Evolutionary conservation across 1,139 yeast species (phyloP), one percentile per base, ranked within the genome.

Genomic region (Candida sp.): DNA sequence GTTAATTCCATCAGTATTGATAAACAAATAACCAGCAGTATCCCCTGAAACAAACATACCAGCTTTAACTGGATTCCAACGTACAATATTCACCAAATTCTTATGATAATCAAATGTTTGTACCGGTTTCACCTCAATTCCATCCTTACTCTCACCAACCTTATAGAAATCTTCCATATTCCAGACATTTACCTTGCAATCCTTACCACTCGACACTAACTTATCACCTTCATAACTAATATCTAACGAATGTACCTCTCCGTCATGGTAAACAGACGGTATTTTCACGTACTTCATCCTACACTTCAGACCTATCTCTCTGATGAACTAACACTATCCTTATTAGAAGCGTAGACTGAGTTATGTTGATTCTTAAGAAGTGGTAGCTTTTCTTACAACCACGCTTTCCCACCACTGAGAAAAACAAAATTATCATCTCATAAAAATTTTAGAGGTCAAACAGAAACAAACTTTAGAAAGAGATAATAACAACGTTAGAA

Each of bases 101-200:
- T 45, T 44, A 44, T 56, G 66, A 38, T 42, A 51, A 34, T 15
- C 27, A 38, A 61, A 49, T 0, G 50, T 45, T 2, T 43, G 37
- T 2, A 51, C 6, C 0, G 75, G 71, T 11, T 43, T 21, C 11
- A 25, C 2, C 29, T 25, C 29, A 11, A 57, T 32, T 3, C 41
- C 44, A 2, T 68, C 64, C 25, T 47, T 48, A 5, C 54, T 41
- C 33, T 21, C 40, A 7, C 19, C 33, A 22, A 21, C 22, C 29
- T 33, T 11, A 12, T 32, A 32, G 11, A 32, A 32, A 12, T 32
- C 34, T 32, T 32, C 19, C 6, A 12, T 9, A n/a, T 32, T 12
- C 82, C 82, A 79, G 6, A 76, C 52, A 29, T 53, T 52, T 12
- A 79, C 57, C 7, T 46, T 44, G 38, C 66, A 68, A 52, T 79